phyloP scores from a whole-genome alignment of 768 basidiomycete species.

The Auricularia cornea region DNA sequence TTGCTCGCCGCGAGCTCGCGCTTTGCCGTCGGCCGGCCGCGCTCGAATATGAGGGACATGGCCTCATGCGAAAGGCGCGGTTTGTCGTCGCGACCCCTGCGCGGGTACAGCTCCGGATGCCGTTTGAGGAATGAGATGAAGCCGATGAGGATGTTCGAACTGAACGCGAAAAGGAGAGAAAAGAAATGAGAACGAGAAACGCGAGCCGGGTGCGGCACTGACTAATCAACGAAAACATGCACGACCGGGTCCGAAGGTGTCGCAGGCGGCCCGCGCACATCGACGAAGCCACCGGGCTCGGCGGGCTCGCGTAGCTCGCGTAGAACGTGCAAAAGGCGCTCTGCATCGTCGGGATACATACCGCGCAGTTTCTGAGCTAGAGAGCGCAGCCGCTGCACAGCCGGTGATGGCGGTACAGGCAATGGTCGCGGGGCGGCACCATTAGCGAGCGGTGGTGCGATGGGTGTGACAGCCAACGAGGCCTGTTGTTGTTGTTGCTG shows the following conservation, averaged over 20 bases:
- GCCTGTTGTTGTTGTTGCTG: too few species aligned
- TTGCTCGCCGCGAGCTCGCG: constrained; percentile 75
- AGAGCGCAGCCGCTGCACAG: too few species aligned
- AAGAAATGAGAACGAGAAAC: too few species aligned
- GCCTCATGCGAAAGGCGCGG: constrained; percentile 68
- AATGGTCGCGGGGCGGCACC: too few species aligned
- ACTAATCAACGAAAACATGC: too few species aligned
- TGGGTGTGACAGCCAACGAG: too few species aligned
- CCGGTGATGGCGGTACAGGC: constrained; percentile 35
- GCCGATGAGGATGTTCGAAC: constrained; percentile 84
- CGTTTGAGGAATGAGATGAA: constrained; percentile 62
- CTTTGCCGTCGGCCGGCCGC: constrained; percentile 66
- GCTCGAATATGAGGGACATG: constrained; percentile 68
- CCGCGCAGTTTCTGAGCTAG: constrained; percentile 49
- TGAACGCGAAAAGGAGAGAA: too few species aligned
- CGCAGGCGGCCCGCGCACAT: background rate
- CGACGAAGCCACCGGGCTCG: background rate
- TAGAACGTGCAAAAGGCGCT: constrained; percentile 21
- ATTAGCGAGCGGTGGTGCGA: too few species aligned
- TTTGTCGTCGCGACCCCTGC: constrained; percentile 22
- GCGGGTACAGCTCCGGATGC: constrained; percentile 31
- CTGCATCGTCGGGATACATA: constrained; percentile 46
- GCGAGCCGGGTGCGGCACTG: too few species aligned
- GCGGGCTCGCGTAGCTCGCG: constrained; percentile 12
- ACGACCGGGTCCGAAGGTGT: too few species aligned